Evolutionary conservation across 768 basidiomycete genomes (phyloP).

Genomic region (Phanerochaete carnosa): DNA sequence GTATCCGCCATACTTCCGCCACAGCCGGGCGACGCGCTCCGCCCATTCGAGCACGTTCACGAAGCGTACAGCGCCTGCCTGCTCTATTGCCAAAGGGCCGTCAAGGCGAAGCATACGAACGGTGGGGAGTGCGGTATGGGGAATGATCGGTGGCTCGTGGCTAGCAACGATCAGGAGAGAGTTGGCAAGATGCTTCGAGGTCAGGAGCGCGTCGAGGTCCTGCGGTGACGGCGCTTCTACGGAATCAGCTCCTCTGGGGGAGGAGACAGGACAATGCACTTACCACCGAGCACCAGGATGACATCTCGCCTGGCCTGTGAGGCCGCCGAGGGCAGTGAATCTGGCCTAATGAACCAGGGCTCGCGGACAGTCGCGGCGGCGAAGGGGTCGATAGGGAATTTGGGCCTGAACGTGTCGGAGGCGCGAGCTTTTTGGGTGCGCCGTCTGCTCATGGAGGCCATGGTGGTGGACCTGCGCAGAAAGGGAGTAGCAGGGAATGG

Average conservation of each 20-base stretch:
- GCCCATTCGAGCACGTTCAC: constrained; percentile 38
- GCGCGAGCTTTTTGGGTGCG: constrained; percentile 1
- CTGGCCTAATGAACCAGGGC: constrained; percentile 27
- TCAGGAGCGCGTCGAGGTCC: constrained; percentile 32
- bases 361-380: constrained; percentile 20
- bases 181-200: constrained; percentile 30
- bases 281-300: constrained; percentile 36
- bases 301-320: constrained; percentile 28
- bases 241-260: constrained; percentile 1
- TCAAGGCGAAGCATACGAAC: constrained; percentile 30
- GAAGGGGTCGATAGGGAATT: constrained; percentile 34
- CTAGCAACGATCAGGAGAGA: constrained; percentile 38
- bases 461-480: not conserved
- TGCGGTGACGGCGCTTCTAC: constrained; percentile 27
- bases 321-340: constrained; percentile 18
- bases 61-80: constrained; percentile 31
- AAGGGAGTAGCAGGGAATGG: not conserved
- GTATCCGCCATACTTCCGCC: constrained; percentile 30
- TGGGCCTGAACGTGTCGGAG: constrained; percentile 29
- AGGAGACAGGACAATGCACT: not conserved
- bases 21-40: constrained; percentile 33
- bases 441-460: not conserved
- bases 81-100: constrained; percentile 30
- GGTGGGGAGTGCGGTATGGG: constrained; percentile 26
- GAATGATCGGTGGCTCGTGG: constrained; percentile 29